phyloP scores from a whole-genome alignment of 2,329 filamentous ascomycete species.

The Fusarium fujikuroi region DNA sequence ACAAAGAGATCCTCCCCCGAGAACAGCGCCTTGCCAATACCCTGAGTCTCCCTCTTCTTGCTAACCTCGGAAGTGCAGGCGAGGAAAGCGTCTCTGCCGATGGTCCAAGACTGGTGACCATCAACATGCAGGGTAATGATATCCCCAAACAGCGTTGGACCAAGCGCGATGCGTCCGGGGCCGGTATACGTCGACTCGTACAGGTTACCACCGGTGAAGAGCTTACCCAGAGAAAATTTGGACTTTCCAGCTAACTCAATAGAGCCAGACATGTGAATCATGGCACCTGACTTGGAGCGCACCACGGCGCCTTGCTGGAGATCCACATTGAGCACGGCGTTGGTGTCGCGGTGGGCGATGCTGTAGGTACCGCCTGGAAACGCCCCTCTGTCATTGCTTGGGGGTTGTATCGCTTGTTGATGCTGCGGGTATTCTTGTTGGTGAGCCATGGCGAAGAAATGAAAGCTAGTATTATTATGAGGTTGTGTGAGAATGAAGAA shows the following conservation, averaged over 20 bases:
- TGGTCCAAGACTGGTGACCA: neutral
- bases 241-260: neutral
- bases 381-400: neutral
- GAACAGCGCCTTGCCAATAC: neutral
- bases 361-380: neutral
- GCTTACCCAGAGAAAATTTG: neutral
- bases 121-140: neutral
- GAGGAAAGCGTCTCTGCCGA: neutral
- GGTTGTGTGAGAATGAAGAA: too few relatives aligned
- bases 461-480: too few relatives aligned
- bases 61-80: neutral
- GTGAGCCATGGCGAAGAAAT: neutral
- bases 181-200: neutral
- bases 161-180: neutral
- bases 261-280: neutral
- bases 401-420: fast-evolving
- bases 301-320: neutral
- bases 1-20: neutral
- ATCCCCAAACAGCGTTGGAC: neutral
- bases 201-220: neutral
- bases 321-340: neutral
- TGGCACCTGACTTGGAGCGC: neutral
- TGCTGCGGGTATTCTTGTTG: neutral
- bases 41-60: neutral
- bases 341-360: neutral